phyloP scores from a whole-genome alignment of 2,329 filamentous ascomycete species.

The Nemania serpens region DNA sequence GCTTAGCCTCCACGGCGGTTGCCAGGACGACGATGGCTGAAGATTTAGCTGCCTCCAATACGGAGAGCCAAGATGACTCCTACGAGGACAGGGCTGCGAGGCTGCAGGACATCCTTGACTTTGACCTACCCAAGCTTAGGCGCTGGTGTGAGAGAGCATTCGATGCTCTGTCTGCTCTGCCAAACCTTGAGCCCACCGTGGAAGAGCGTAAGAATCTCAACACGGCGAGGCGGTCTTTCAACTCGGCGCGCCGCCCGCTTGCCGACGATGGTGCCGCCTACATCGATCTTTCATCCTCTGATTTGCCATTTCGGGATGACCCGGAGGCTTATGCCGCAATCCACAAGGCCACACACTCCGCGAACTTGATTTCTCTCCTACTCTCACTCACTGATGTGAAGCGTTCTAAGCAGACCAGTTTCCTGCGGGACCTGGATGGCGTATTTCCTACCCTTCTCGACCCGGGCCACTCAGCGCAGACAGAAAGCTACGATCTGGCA shows the following conservation, averaged over 20 bases:
- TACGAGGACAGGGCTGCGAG: conserved; percentile 29
- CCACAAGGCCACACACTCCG: conserved; percentile 26
- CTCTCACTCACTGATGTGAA: conserved; percentile 27
- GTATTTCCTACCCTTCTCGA: conserved; percentile 32
- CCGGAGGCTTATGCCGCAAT: conserved; percentile 19
- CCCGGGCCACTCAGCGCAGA: background rate
- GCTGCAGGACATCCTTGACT: conserved; percentile 36
- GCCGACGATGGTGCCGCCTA: conserved; percentile 22
- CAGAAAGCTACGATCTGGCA: conserved; percentile 28
- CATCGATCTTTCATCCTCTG: conserved; percentile 26
- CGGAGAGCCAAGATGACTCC: conserved; percentile 26
- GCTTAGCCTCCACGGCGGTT: conserved; percentile 17
- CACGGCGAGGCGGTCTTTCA: conserved; percentile 22
- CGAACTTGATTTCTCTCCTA: conserved; percentile 37
- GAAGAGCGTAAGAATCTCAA: conserved; percentile 26
- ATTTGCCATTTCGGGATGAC: conserved; percentile 26
- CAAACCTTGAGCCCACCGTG: conserved; percentile 18
- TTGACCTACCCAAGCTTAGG: conserved; percentile 36
- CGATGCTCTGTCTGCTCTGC: conserved; percentile 24
- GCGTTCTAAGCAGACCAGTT: conserved; percentile 11
- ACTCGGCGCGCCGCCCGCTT: conserved; percentile 30
- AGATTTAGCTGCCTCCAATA: conserved; percentile 1
- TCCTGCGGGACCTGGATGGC: conserved; percentile 35
- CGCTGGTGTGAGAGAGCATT: conserved; percentile 33
- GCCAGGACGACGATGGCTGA: conserved; percentile 2